Conservation (phyloP, 345 rosid species). For the Moricandia arvensis region DNA sequence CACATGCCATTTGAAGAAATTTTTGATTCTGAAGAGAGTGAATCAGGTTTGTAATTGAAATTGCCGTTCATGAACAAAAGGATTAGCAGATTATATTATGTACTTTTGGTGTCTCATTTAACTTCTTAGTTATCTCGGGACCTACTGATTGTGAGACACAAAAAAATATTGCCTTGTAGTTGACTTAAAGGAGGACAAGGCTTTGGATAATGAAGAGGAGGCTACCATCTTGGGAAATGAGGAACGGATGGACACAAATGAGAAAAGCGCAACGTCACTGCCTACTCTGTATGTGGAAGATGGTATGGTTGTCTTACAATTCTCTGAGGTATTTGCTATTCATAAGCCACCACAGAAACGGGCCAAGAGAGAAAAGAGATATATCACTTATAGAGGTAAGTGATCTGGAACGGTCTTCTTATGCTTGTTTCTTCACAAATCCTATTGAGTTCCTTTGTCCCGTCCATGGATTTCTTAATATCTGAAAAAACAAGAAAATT, state of each 20-base stretch:
- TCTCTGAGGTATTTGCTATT: constrained; percentile 94
- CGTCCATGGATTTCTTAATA: constrained; percentile 1
- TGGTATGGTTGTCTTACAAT: constrained; percentile 74
- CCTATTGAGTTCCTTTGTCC: constrained; percentile 2
- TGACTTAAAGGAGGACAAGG: constrained; percentile 41
- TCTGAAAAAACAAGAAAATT: not conserved
- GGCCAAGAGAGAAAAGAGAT: constrained; percentile 61
- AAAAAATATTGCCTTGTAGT: constrained; percentile 35
- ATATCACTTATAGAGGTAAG: constrained; percentile 61
- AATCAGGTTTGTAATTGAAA: constrained; percentile 66
- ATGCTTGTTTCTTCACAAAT: constrained; percentile 4
- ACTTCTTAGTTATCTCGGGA: constrained; percentile 10
- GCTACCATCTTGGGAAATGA: constrained; percentile 43
- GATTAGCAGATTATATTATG: too few species aligned
- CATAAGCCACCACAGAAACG: constrained; percentile 68
- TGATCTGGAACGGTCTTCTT: constrained; percentile 18
- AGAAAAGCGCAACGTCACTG: constrained; percentile 50
- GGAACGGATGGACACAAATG: constrained; percentile 46
- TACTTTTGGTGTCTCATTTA: constrained; percentile 23
- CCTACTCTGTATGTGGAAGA: constrained; percentile 84
- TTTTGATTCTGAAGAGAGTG: constrained; percentile 37
- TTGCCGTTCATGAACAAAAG: too few species aligned
- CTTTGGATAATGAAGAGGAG: constrained; percentile 40
- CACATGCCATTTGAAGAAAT: constrained; percentile 41
- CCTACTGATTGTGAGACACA: constrained; percentile 33